These are phyloP conservation scores for Gynandropsis gynandra DNA, from an alignment of 345 rosid species.

Conservation along the genomic window DNA sequence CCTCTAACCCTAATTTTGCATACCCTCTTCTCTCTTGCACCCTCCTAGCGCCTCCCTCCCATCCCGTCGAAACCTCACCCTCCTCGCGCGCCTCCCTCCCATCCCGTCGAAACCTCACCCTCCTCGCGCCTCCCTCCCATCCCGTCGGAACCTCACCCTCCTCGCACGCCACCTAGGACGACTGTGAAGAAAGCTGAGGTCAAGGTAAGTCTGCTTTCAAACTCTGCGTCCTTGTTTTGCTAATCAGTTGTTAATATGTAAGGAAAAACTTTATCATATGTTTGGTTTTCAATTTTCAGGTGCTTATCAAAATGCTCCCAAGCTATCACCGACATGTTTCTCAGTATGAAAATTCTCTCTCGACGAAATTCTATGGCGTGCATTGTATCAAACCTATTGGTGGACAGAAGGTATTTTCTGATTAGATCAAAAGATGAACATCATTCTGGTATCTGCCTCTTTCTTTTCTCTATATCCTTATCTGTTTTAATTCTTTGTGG, in stretches of 20 bases:
- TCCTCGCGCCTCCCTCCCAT: too few relatives aligned
- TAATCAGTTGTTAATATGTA: constrained; percentile 11
- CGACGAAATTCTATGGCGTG: constrained; percentile 89
- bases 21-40: too few relatives aligned
- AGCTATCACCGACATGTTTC: constrained; percentile 73
- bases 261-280: constrained; percentile 21
- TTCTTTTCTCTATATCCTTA: too few relatives aligned
- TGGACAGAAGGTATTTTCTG: constrained; percentile 64
- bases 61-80: too few relatives aligned
- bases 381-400: constrained; percentile 94
- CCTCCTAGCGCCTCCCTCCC: too few relatives aligned
- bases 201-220: constrained; percentile 57
- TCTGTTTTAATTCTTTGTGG: too few relatives aligned
- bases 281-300: constrained; percentile 41
- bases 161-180: too few relatives aligned
- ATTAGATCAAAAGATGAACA: neutral
- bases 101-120: too few relatives aligned
- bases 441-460: too few relatives aligned
- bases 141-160: too few relatives aligned
- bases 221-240: constrained; percentile 16
- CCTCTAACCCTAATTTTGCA: too few relatives aligned
- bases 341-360: constrained; percentile 71
- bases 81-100: too few relatives aligned
- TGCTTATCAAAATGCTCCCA: constrained; percentile 85
- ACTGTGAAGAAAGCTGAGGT: constrained; percentile 97